Evolutionary conservation across 2,329 filamentous ascomycete species (phyloP).

Genomic region (Dactylellina drechsleri): DNA sequence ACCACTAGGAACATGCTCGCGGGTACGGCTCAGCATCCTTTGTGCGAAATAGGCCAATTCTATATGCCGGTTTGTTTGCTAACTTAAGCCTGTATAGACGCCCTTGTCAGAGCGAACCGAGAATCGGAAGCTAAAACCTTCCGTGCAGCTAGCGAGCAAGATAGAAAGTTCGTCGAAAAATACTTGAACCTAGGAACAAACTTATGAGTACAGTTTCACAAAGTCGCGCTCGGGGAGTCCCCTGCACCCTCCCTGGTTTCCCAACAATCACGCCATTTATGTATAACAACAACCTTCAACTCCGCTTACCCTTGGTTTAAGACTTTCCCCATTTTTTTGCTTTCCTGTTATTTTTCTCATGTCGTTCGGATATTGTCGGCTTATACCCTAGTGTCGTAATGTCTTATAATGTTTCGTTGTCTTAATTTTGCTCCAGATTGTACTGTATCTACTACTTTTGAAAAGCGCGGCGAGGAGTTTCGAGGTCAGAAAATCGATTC

Average conservation of each 20-base stretch:
- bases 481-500: constrained; percentile 28
- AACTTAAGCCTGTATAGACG: constrained; percentile 31
- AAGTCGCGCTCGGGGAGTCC: background rate
- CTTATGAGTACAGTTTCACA: constrained; percentile 16
- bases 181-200: constrained; percentile 48
- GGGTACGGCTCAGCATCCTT: constrained; percentile 12
- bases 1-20: constrained; percentile 44
- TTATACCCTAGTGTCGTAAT: constrained; percentile 49
- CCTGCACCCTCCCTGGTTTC: background rate
- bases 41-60: background rate
- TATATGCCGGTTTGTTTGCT: constrained; percentile 8
- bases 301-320: constrained; percentile 26
- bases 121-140: constrained; percentile 50
- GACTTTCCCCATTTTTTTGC: background rate
- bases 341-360: constrained; percentile 1
- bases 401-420: constrained; percentile 17
- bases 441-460: constrained; percentile 28
- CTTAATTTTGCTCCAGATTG: background rate
- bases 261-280: constrained; percentile 19
- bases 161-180: constrained; percentile 40
- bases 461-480: constrained; percentile 45
- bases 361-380: constrained; percentile 39
- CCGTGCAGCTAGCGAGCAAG: constrained; percentile 47
- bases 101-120: constrained; percentile 46
- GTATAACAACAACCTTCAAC: constrained; percentile 19